Conservation (phyloP, 2,329 filamentous ascomycete genomes). For the Fusarium euwallaceae region DNA sequence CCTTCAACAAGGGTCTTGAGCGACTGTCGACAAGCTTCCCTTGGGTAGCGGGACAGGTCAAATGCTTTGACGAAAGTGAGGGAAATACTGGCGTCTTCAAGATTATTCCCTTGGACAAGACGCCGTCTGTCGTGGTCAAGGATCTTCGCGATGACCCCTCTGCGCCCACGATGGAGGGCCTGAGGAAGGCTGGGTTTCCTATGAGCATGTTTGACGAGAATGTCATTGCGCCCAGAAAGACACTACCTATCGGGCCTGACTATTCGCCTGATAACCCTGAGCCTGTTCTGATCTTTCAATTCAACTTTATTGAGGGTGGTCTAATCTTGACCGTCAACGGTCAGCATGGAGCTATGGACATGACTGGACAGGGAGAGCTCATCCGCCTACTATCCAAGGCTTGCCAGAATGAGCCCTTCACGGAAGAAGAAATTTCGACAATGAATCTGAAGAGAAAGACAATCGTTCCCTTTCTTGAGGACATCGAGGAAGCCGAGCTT, state of each 20-base stretch:
- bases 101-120: conserved; percentile 53
- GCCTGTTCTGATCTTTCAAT: conserved; percentile 62
- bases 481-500: conserved; percentile 55
- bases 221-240: conserved; percentile 56
- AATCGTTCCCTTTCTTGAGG: conserved; percentile 56
- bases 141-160: conserved; percentile 55
- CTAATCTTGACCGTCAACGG: conserved; percentile 63
- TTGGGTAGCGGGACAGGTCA: conserved; percentile 61
- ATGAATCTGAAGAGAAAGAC: conserved; percentile 58
- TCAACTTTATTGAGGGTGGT: conserved; percentile 62
- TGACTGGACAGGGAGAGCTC: conserved; percentile 61
- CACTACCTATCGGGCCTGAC: conserved; percentile 49
- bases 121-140: conserved; percentile 55
- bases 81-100: conserved; percentile 53
- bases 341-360: conserved; percentile 65
- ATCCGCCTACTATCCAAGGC: conserved; percentile 64
- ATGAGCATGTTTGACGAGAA: conserved; percentile 63
- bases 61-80: conserved; percentile 46
- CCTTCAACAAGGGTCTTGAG: conserved; percentile 53
- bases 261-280: conserved; percentile 37
- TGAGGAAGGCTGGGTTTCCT: conserved; percentile 58
- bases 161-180: conserved; percentile 53
- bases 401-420: conserved; percentile 60
- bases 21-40: conserved; percentile 57
- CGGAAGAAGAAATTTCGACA: conserved; percentile 55